These are phyloP conservation scores for Mangifera indica DNA, from an alignment of 345 rosid genomes.

Conservation along the genomic window DNA sequence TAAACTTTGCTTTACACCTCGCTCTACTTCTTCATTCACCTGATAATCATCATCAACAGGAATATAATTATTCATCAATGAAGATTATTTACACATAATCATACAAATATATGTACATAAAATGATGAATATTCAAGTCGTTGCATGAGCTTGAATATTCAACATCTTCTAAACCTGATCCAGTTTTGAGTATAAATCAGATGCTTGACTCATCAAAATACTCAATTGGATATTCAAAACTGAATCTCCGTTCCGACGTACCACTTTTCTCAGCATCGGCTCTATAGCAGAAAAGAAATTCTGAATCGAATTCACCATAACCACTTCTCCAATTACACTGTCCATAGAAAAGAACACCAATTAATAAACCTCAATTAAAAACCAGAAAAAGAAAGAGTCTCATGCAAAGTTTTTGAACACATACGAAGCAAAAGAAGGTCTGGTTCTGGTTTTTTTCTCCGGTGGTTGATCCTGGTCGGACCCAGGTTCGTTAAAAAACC, in stretches of 20 bases:
- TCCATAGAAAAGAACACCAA: neutral
- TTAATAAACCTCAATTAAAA: neutral
- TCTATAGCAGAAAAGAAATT: neutral
- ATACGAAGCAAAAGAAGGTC: slow-evolving; percentile 75
- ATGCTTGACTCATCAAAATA: too few species aligned
- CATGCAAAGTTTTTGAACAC: slow-evolving; percentile 14
- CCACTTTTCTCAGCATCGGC: slow-evolving; percentile 44
- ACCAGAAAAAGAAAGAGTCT: neutral
- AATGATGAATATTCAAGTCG: too few species aligned
- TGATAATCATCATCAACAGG: slow-evolving; percentile 16
- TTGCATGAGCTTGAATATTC: too few species aligned
- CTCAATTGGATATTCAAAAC: too few species aligned
- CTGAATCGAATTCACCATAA: too few species aligned
- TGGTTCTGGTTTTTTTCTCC: slow-evolving; percentile 51
- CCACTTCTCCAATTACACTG: too few species aligned
- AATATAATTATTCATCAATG: too few species aligned
- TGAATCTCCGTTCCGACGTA: too few species aligned
- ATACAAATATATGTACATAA: neutral
- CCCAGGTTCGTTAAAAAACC: slow-evolving; percentile 42
- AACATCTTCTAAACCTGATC: too few species aligned
- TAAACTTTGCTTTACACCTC: slow-evolving; percentile 35
- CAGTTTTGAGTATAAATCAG: too few species aligned
- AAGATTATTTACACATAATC: too few species aligned
- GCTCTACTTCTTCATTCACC: slow-evolving; percentile 84
- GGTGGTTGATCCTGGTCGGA: slow-evolving; percentile 41